Conservation (phyloP, 129 eudicot genomes). For the Helichrysum umbraculigerum region DNA sequence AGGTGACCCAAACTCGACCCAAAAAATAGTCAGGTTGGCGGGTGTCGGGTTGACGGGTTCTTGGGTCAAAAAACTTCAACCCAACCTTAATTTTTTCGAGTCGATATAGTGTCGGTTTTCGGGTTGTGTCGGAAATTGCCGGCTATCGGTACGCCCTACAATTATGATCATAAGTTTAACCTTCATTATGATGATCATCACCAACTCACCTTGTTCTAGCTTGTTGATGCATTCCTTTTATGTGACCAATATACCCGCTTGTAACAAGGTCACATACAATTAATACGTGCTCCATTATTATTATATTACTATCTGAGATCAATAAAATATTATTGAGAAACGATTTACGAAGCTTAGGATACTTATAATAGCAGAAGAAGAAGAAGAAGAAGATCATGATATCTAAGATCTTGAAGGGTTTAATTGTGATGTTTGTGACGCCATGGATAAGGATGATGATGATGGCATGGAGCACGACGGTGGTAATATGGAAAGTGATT, state of each 20-base stretch:
- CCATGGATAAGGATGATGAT: conserved; percentile 27
- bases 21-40: too few relatives aligned
- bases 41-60: too few relatives aligned
- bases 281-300: conserved; percentile 14
- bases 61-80: too few relatives aligned
- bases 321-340: background rate
- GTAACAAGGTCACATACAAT: conserved; percentile 21
- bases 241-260: conserved; percentile 25
- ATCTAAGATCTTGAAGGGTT: conserved; percentile 16
- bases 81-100: too few relatives aligned
- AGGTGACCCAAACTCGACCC: too few relatives aligned
- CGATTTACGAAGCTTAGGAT: too few relatives aligned
- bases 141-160: too few relatives aligned
- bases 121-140: too few relatives aligned
- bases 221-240: conserved; percentile 14
- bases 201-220: background rate
- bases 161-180: background rate
- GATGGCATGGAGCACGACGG: conserved; percentile 11
- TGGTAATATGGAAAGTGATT: conserved; percentile 15
- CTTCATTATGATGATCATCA: background rate
- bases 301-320: background rate
- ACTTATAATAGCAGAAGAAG: background rate
- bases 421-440: conserved; percentile 20
- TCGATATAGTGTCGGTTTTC: too few relatives aligned
- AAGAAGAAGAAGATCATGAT: conserved; percentile 9